These are phyloP conservation scores for Colletotrichum liriopes DNA, from an alignment of 2,329 filamentous ascomycete species.

Conservation along the genomic window DNA sequence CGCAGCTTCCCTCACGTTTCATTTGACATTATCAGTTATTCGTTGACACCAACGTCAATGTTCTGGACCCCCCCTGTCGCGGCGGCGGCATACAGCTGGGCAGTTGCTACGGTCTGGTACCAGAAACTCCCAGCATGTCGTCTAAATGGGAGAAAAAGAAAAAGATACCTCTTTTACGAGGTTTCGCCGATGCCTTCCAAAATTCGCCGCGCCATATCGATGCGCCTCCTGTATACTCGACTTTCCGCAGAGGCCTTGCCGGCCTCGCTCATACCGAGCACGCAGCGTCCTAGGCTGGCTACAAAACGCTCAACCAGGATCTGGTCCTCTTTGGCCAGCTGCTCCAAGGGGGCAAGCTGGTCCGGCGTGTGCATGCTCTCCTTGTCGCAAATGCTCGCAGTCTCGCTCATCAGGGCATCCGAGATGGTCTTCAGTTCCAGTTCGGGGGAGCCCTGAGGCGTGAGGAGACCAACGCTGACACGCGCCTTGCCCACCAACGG, in stretches of 20 bases:
- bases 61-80: conserved; percentile 2
- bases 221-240: conserved; percentile 76
- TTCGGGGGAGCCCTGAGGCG: conserved; percentile 65
- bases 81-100: conserved; percentile 14
- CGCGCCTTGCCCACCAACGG: conserved; percentile 71
- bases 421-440: conserved; percentile 64
- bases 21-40: conserved; percentile 42
- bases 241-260: conserved; percentile 70
- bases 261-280: conserved; percentile 71
- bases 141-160: conserved; percentile 34
- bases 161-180: conserved; percentile 25
- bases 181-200: conserved; percentile 77
- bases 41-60: conserved; percentile 35
- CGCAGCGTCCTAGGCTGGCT: conserved; percentile 72
- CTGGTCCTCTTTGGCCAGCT: conserved; percentile 70
- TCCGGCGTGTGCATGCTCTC: conserved; percentile 50
- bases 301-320: conserved; percentile 73
- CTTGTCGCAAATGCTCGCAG: conserved; percentile 58
- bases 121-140: conserved; percentile 15
- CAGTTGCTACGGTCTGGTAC: conserved; percentile 5
- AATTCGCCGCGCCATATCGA: conserved; percentile 82
- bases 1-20: conserved; percentile 29
- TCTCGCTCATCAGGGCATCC: conserved; percentile 65
- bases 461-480: conserved; percentile 61
- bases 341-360: conserved; percentile 60